Percentiles rank a stretch among this genome's conserved stretches.
Conservation (phyloP, 495 filamentous ascomycete species). For the Eremomyces bilateralis region DNA sequence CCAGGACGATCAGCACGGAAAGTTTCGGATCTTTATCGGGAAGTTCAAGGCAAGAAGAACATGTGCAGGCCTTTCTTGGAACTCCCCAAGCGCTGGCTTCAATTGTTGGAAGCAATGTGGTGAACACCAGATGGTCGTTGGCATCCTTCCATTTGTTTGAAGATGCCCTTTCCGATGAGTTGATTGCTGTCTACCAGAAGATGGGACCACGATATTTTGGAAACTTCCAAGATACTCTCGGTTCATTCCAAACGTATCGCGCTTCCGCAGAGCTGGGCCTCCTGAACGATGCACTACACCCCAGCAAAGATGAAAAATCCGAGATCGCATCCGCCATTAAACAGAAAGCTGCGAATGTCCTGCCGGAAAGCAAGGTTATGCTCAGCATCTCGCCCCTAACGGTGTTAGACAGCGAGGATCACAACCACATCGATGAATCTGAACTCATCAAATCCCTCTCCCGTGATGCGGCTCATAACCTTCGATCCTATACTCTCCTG, state of each 20-base stretch:
- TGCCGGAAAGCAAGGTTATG: conserved; percentile 66
- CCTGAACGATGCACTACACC: conserved; percentile 76
- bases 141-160: conserved; percentile 75
- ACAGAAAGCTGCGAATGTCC: conserved; percentile 52
- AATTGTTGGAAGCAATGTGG: conserved; percentile 51
- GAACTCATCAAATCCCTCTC: conserved; percentile 58
- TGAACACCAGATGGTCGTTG: conserved; percentile 66
- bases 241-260: conserved; percentile 89
- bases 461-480: conserved; percentile 43
- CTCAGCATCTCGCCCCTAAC: conserved; percentile 64
- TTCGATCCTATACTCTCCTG: conserved; percentile 48
- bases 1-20: conserved; percentile 33
- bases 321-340: conserved; percentile 80
- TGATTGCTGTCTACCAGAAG: conserved; percentile 74
- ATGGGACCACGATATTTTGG: conserved; percentile 80
- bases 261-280: conserved; percentile 83
- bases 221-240: conserved; percentile 89
- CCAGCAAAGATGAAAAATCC: conserved; percentile 76
- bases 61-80: conserved; percentile 79
- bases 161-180: conserved; percentile 73
- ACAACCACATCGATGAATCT: conserved; percentile 44
- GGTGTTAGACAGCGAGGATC: conserved; percentile 55
- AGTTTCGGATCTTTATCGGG: conserved; percentile 36
- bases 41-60: conserved; percentile 21
- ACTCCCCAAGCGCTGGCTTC: conserved; percentile 81